Evolutionary conservation across 2,329 filamentous ascomycete species (phyloP), one percentile per base, ranked within the genome.

Genomic region (Cephalotrichum gorgonifer): DNA sequence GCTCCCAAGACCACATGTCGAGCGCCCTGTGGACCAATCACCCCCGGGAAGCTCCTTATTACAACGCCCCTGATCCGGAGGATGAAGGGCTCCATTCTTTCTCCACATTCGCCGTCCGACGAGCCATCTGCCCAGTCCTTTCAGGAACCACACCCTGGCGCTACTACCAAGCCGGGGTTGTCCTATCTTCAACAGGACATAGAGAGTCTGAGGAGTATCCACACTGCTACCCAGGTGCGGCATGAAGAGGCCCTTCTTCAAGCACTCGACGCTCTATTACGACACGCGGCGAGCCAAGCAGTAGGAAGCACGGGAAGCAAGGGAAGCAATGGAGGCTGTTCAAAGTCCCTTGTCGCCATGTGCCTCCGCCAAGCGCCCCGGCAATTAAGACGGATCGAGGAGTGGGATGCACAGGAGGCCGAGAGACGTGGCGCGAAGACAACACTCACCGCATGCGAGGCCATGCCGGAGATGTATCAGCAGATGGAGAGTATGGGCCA

Each of bases 331-430:
- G n/a, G n/a, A n/a, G n/a, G n/a, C n/a, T n/a, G n/a, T 15, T 30
- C 49, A 6, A 65, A 64, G 44, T 66, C 65, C 9, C 55, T 68
- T 4, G 50, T 68, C 8, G 59, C 57, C n/a, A 62, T 68, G 57
- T 68, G 65, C 35, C 52, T 68, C 31, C 65, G 62, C 14, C 41
- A 45, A n/a, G 48, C 49, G 1, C 50, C 53, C 7, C 17, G 45
- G 12, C 46, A 48, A 41, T 38, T 48, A 14, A 48, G 43, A n/a
- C 25, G 46, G 17, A 65, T 66, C 42, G 61, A 64, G 42, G 57
- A 55, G 27, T 66, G 61, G 56, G 62, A 66, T n/a, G 53, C 50
- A 5, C 52, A 58, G 23, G 47, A 48, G 22, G 55, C 57, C 12
- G 55, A 55, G 41, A 50, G 56, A 6, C 50, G 54, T 6, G 57